Base-by-base conservation (phyloP, 2,329 filamentous ascomycete species). In the Alternaria incomplexa region DNA sequence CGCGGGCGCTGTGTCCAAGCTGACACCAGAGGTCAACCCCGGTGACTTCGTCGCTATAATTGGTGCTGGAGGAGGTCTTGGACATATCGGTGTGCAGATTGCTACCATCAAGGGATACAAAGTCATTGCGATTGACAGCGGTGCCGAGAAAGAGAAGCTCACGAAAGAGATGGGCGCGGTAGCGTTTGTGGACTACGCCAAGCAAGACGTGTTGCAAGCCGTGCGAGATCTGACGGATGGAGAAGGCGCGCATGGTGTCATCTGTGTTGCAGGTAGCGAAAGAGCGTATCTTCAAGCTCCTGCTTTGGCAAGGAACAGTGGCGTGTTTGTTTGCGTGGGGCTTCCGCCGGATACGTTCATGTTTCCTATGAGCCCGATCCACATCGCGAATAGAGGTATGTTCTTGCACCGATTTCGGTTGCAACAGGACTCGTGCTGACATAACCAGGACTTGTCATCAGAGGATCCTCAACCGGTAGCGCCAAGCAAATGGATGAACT, bases 1-100 rank as follows among this genome's bases (percentile, higher is more conserved):
- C 44, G 96, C 93, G 1, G 93, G 93, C 0, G 85, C 92, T 3
- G 92, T 95, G 60, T 96, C 95, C 84, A 95, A 93, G 83, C 91
- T 91, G 13, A 91, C 93, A 79, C 93, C 92, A 0, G 89, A 88
- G 50, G 89, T 87, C 26, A 83, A 86, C 51, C 87, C 92, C 2
- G 93, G 93, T 20, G 88, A 96, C 77, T 90, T 84, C 22, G 88
- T 97, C 13, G 93, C 91, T 66, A 90, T 97, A 69, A 91, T 96
- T 58, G 93, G 93, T 72, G 93, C 93, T 23, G 93, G 92, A 62
- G 93, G 93, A 76, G 92, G 92, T 66, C 85, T 97, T 57, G 93
- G 93, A 26, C 89, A 87, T 58, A 84, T 96, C 69, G 93, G 92
- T 17, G 85, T 92, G 69, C 93, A 97, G 82, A 96, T 96, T 81